A percentile compares a stretch with the other conserved stretches of the same genome.
phyloP scores from a whole-genome alignment of 2,329 filamentous ascomycete genomes.

The Dothideomycetes sp. region DNA sequence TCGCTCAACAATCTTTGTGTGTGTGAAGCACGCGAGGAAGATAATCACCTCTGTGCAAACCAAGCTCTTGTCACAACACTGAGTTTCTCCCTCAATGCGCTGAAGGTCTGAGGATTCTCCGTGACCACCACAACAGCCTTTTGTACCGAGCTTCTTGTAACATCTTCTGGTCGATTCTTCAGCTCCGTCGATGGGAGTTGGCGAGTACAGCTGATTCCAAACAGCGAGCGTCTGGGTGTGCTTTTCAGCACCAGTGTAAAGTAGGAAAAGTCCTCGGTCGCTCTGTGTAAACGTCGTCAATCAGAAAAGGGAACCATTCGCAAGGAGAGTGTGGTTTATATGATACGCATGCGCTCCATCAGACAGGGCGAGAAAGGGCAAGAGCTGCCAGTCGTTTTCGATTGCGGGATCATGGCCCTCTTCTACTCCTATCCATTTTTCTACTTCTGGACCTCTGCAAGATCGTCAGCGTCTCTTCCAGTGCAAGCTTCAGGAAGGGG shows the following conservation, averaged over 20 bases:
- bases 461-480: conserved; percentile 11
- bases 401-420: conserved; percentile 68
- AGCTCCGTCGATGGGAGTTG: conserved; percentile 76
- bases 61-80: conserved; percentile 87
- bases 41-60: conserved; percentile 87
- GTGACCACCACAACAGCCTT: conserved; percentile 96
- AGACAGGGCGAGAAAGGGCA: conserved; percentile 94
- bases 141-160: conserved; percentile 94
- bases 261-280: conserved; percentile 95
- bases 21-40: conserved; percentile 20
- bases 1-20: neutral
- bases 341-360: conserved; percentile 94
- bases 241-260: conserved; percentile 66
- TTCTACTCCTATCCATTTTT: conserved; percentile 74
- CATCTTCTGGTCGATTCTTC: conserved; percentile 70
- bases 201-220: conserved; percentile 90
- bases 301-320: conserved; percentile 5
- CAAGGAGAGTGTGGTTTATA: conserved; percentile 28
- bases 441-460: conserved; percentile 75
- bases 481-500: neutral
- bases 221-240: conserved; percentile 64
- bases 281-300: conserved; percentile 38
- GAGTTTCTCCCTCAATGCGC: conserved; percentile 79
- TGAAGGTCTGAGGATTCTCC: conserved; percentile 82
- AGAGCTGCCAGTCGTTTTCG: conserved; percentile 80